These are phyloP conservation scores for Macroventuria anomochaeta DNA, from an alignment of 2,329 filamentous ascomycete genomes.

Conservation along the genomic window DNA sequence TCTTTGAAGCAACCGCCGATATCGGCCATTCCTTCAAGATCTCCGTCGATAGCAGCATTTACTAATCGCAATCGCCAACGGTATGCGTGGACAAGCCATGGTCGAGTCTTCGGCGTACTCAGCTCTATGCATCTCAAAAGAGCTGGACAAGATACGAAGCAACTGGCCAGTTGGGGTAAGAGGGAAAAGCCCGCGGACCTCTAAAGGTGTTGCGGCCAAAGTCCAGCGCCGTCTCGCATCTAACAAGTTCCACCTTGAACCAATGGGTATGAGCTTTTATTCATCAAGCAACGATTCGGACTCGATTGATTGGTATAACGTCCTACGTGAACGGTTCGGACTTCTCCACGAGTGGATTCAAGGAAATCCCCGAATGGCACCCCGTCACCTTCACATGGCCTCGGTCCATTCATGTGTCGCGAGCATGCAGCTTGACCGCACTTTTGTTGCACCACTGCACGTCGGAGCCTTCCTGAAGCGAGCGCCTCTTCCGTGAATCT, in stretches of 20 bases:
- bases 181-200: too few species aligned
- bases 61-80: not conserved
- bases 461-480: slow-evolving; percentile 14
- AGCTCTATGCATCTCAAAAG: not conserved
- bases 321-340: too few species aligned
- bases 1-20: not conserved
- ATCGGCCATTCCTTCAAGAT: not conserved
- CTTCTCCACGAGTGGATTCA: too few species aligned
- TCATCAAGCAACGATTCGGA: too few species aligned
- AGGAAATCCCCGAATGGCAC: not conserved
- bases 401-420: not conserved
- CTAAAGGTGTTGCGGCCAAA: too few species aligned
- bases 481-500: not conserved
- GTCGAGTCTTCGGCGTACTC: too few species aligned
- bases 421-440: not conserved
- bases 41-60: not conserved
- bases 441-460: not conserved
- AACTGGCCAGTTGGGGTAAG: too few species aligned
- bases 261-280: too few species aligned
- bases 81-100: not conserved
- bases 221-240: too few species aligned
- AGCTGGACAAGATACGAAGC: too few species aligned
- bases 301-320: too few species aligned
- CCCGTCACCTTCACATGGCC: slow-evolving; percentile 14
- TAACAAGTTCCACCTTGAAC: too few species aligned